Evolutionary conservation across 2,329 filamentous ascomycete species (phyloP), one percentile per base, ranked within the genome.

Genomic region (Epichloe gansuensis): DNA sequence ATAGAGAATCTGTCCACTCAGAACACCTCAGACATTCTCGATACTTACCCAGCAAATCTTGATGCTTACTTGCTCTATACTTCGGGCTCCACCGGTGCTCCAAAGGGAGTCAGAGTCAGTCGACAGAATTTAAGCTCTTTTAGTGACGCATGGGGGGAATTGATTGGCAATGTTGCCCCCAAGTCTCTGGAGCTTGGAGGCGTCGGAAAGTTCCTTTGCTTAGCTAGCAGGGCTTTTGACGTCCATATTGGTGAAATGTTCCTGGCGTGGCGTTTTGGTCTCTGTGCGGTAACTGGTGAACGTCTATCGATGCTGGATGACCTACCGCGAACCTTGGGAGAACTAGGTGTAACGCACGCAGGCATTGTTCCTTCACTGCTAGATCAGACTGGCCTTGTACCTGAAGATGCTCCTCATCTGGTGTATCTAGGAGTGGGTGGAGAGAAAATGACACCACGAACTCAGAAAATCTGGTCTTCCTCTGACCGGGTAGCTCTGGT

Each of bases 381-480:
- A 27, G 71, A 74, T 36, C 67, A 82, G 25, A 60, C 84, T 15
- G 72, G 75, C 4, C 39, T 58, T 9, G 54, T 41, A 41, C 81
- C 80, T 5, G 70, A 78, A 25, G 76, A 83, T 53, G 77, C 82
- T 3, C 81, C 81, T 34, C 77, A 71, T 21, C 66, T 85, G 2
- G 75, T 80, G 27, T 76, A 84, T 2, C 82, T 85, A 60, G 84
- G 84, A 51, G 81, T 80, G 3, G 81, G 81, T 47, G 81, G 81
- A 6, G 81, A 85, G 58, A 74, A 77, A 54, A 66, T 84, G n/a
- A 81, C 80, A 56, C 71, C 69, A 2, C n/a, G 53, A 34, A 51
- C 34, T 23, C 41, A 43, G n/a, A 21, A 43, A 13, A 21, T 43
- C 12, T 43, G 41, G 41, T 21, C 41, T 23, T 25, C 41, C 12